A percentile compares a stretch with the other conserved stretches of the same genome.
Evolutionary conservation across 2,329 filamentous ascomycete genomes (phyloP).

Genomic region (Exophiala calicioides): DNA sequence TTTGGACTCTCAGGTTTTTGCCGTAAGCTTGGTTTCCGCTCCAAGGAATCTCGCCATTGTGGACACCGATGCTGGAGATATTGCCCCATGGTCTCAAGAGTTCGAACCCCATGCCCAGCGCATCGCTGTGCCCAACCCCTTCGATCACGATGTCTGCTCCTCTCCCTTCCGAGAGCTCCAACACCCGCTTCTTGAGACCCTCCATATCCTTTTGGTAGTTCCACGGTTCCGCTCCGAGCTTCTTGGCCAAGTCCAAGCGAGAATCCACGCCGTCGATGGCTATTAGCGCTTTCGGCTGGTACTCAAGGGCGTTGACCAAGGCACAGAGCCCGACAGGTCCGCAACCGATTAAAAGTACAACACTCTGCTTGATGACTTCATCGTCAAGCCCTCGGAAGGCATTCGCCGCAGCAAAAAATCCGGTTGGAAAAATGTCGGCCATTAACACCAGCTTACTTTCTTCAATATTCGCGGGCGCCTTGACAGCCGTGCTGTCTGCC

Average conservation of each 20-base stretch:
- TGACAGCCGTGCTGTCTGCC: conserved; percentile 78
- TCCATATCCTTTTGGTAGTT: conserved; percentile 71
- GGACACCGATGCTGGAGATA: conserved; percentile 74
- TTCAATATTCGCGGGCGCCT: conserved; percentile 69
- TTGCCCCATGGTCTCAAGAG: conserved; percentile 70
- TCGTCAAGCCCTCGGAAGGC: conserved; percentile 66
- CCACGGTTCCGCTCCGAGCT: conserved; percentile 77
- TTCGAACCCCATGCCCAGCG: conserved; percentile 68
- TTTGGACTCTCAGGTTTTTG: conserved; percentile 72
- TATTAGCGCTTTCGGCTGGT: conserved; percentile 72
- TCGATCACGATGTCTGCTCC: conserved; percentile 85
- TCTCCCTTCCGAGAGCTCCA: conserved; percentile 73
- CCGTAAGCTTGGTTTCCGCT: conserved; percentile 62
- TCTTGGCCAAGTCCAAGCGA: conserved; percentile 70
- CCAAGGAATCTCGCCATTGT: conserved; percentile 71
- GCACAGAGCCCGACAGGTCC: conserved; percentile 85
- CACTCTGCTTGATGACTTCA: conserved; percentile 64
- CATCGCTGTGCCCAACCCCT: conserved; percentile 70
- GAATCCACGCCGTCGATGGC: conserved; percentile 77
- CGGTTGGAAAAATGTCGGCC: conserved; percentile 87
- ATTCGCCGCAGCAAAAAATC: conserved; percentile 79
- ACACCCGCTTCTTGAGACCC: conserved; percentile 67
- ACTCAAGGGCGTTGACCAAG: conserved; percentile 73
- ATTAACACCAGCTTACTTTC: conserved; percentile 79
- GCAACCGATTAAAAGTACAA: conserved; percentile 79